phyloP scores from a whole-genome alignment of 2,329 filamentous ascomycete genomes.

The Ambrosiella cleistominuta region DNA sequence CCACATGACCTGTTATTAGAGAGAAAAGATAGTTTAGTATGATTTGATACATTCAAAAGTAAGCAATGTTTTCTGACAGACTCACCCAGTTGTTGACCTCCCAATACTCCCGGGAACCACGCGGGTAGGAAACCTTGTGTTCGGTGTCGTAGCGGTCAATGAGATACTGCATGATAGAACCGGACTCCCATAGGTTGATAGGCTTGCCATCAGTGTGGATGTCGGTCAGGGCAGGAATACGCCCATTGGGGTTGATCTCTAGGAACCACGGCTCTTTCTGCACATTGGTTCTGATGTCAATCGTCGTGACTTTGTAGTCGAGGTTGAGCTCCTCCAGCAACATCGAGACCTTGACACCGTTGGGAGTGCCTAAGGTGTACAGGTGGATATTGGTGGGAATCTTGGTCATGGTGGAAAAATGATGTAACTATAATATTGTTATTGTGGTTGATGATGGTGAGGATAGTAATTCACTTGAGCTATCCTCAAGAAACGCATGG shows the following conservation, averaged over 20 bases:
- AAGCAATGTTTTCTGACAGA: background rate
- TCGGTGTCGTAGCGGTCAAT: slow-evolving; percentile 66
- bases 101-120: slow-evolving; percentile 55
- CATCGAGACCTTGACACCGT: slow-evolving; percentile 81
- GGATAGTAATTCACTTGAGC: too few species aligned
- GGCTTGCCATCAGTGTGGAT: slow-evolving; percentile 53
- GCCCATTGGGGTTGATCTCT: slow-evolving; percentile 81
- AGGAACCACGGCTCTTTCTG: slow-evolving; percentile 59
- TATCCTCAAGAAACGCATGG: too few species aligned
- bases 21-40: background rate
- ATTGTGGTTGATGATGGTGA: too few species aligned
- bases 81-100: slow-evolving; percentile 62
- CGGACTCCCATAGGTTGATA: slow-evolving; percentile 68
- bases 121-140: slow-evolving; percentile 65
- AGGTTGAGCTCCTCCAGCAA: slow-evolving; percentile 69
- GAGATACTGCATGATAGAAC: slow-evolving; percentile 70
- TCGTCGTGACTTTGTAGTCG: slow-evolving; percentile 42
- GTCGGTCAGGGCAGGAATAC: slow-evolving; percentile 77
- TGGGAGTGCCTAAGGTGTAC: slow-evolving; percentile 70
- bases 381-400: slow-evolving; percentile 49
- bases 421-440: background rate
- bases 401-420: slow-evolving; percentile 25
- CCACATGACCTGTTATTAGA: slow-evolving; percentile 36
- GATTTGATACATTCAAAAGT: background rate
- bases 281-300: slow-evolving; percentile 4